Evolutionary conservation across 2,329 filamentous ascomycete species (phyloP), one percentile per base, ranked within the genome.

Genomic region (Fusarium pseudograminearum): DNA sequence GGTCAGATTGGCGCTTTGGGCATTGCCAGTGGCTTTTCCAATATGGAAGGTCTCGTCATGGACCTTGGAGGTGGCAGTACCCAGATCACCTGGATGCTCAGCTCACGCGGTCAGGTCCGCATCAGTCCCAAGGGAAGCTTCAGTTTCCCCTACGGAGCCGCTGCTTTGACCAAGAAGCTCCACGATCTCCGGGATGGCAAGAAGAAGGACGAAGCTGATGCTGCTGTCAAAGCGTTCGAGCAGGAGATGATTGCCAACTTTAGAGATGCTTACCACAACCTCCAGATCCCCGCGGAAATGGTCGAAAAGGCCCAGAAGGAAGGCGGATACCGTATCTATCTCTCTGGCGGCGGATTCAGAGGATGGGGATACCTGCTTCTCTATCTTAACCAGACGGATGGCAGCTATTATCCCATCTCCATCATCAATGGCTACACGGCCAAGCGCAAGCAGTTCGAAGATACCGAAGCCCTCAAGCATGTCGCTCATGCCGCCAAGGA

Each of bases 31-130:
- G 89, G 87, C 31, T 86, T 91, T 66, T 82, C 83, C 3, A 78
- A 80, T 33, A 84, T 91, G n/a, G 83, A 83, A 47, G 90, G 90
- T 0, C 77, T 93, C 26, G 88, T 91, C 20, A 91, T 93, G 90
- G 90, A 93, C 78, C 80, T 93, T 3, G 90, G 90, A 18, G 90
- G 90, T 20, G 90, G 90, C 5, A 90, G 87, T 72, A 90, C 88
- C 28, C 90, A 93, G 76, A 84, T 92, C 67, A 91, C 88, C 16
- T 92, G 90, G 89, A 84, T 92, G 74, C 78, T 85, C 44, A 83
- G 84, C 12, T 76, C 80, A 18, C 75, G 83, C 9, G 87, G 87
- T 0, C 75, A 79, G 2, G 81, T 90, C 16, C 73, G 78, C 22
- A 86, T 86, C 59, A 85, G 86, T 33, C 80, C 85, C 3, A 76